A percentile compares a stretch with the other conserved stretches of the same genome.
phyloP scores from a whole-genome alignment of 2,329 filamentous ascomycete species.

The Penicillium sp. region DNA sequence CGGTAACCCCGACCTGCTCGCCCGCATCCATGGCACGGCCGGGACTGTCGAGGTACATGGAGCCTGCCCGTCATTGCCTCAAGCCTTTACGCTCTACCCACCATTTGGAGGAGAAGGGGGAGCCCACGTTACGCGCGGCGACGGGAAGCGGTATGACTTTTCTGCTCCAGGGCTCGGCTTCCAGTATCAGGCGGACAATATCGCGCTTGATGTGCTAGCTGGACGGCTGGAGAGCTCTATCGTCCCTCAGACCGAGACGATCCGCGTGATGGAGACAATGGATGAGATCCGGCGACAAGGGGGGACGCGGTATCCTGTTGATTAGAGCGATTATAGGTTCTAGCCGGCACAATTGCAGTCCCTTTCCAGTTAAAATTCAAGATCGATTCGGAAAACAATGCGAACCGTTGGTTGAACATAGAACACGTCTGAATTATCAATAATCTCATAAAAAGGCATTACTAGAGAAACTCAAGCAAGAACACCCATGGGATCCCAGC shows the following conservation, averaged over 20 bases:
- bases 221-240: background rate
- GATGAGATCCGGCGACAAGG: background rate
- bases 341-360: too few species aligned
- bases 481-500: conserved; percentile 83
- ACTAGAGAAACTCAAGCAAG: conserved; percentile 57
- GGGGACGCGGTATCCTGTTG: background rate
- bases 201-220: conserved; percentile 35
- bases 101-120: background rate
- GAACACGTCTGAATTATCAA: too few species aligned
- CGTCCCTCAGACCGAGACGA: background rate
- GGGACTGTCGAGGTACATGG: conserved; percentile 20
- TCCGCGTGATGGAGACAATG: background rate
- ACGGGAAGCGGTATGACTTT: conserved; percentile 33
- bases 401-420: too few species aligned
- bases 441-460: too few species aligned
- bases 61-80: background rate
- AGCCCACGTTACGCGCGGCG: conserved; percentile 16
- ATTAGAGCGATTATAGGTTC: background rate
- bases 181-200: conserved; percentile 40
- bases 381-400: too few species aligned
- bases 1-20: background rate
- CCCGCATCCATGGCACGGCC: conserved; percentile 25
- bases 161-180: conserved; percentile 32
- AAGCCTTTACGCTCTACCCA: conserved; percentile 2
- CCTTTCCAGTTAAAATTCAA: too few species aligned